Evolutionary conservation across 2,329 filamentous ascomycete genomes (phyloP).

Genomic region (Parastagonospora avenae): DNA sequence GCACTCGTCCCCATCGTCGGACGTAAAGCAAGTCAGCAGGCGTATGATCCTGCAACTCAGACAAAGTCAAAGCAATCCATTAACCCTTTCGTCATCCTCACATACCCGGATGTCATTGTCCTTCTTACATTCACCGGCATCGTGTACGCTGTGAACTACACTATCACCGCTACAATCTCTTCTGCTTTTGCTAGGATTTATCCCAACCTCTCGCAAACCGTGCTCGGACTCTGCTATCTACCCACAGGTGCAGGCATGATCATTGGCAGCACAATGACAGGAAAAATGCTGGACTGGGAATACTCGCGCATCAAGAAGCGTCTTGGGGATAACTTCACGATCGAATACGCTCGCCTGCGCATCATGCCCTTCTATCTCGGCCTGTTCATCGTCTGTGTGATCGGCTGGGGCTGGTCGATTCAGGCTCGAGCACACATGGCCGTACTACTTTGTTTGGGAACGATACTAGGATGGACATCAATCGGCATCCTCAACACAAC

Average conservation of each 20-base stretch:
- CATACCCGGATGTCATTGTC: slow-evolving; percentile 48
- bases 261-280: slow-evolving; percentile 57
- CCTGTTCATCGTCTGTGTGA: slow-evolving; percentile 32
- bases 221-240: slow-evolving; percentile 52
- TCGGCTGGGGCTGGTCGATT: slow-evolving; percentile 34
- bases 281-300: slow-evolving; percentile 59
- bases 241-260: slow-evolving; percentile 62
- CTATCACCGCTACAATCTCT: slow-evolving; percentile 38
- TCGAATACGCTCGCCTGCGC: slow-evolving; percentile 33
- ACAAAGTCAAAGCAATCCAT: slow-evolving; percentile 26
- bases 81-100: slow-evolving; percentile 35
- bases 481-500: slow-evolving; percentile 37
- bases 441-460: slow-evolving; percentile 24
- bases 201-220: slow-evolving; percentile 28
- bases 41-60: slow-evolving; percentile 12
- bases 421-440: slow-evolving; percentile 28
- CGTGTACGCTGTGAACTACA: slow-evolving; percentile 39
- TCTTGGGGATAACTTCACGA: slow-evolving; percentile 26
- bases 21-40: slow-evolving; percentile 21
- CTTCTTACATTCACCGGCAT: slow-evolving; percentile 46
- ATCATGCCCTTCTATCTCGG: slow-evolving; percentile 34
- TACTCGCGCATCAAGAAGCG: slow-evolving; percentile 49
- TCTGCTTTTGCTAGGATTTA: slow-evolving; percentile 32
- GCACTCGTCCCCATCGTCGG: slow-evolving; percentile 30
- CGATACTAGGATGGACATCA: slow-evolving; percentile 32